Evolutionary conservation across 2,329 filamentous ascomycete species (phyloP).

Genomic region (Pleomassaria siparia): DNA sequence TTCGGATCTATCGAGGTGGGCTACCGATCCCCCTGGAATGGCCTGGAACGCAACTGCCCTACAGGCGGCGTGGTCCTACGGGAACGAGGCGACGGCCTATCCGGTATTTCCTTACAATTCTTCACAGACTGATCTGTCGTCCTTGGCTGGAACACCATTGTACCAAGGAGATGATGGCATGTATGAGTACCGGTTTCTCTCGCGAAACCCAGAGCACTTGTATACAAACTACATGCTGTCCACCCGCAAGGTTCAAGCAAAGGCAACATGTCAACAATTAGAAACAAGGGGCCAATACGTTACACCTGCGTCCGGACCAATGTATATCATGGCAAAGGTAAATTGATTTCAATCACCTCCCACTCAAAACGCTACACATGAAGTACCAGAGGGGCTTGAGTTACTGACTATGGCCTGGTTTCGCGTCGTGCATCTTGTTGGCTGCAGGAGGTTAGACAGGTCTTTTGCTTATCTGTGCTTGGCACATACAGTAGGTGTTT

Average conservation of each 20-base stretch:
- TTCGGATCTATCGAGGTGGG: conserved; percentile 30
- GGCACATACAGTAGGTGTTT: no score
- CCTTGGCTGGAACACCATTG: conserved; percentile 25
- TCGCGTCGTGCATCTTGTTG: neutral
- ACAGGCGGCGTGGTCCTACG: conserved; percentile 33
- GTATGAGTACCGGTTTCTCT: conserved; percentile 36
- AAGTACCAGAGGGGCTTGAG: no score
- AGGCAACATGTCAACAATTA: conserved; percentile 25
- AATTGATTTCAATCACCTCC: no score
- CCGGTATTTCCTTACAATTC: conserved; percentile 17
- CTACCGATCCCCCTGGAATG: conserved; percentile 3
- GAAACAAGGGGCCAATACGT: conserved; percentile 7
- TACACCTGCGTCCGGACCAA: conserved; percentile 2
- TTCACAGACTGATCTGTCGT: conserved; percentile 20
- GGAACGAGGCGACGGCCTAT: conserved; percentile 31
- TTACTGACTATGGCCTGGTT: no score
- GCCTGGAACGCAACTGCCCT: conserved; percentile 14
- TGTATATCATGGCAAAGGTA: conserved; percentile 19
- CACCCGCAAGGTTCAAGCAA: conserved; percentile 22
- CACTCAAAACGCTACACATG: no score
- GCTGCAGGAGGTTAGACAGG: no score
- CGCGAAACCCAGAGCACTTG: conserved; percentile 31
- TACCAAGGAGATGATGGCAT: conserved; percentile 20
- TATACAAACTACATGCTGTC: conserved; percentile 33
- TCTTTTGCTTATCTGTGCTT: no score